phyloP scores from a whole-genome alignment of 1,284 basidiomycete genomes.

The Retiboletus flavoniger region DNA sequence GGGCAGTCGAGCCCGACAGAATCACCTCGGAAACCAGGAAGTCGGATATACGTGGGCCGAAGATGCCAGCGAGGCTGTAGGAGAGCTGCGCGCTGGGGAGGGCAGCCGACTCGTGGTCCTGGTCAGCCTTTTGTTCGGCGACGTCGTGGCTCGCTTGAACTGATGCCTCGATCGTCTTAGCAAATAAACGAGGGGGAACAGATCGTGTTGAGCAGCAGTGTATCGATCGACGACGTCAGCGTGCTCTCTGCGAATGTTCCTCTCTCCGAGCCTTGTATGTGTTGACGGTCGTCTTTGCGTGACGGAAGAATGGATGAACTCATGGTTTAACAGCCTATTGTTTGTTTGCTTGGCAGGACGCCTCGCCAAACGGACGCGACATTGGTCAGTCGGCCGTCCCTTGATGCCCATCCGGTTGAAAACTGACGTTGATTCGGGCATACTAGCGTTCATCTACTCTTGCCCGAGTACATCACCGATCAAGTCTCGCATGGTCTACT shows the following conservation, averaged over 20 bases:
- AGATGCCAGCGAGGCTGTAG: slow-evolving; percentile 64
- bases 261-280: slow-evolving; percentile 50
- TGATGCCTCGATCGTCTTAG: slow-evolving; percentile 37
- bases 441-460: slow-evolving; percentile 87
- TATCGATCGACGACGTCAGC: slow-evolving; percentile 39
- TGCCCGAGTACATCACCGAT: slow-evolving; percentile 79
- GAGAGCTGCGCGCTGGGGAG: slow-evolving; percentile 49
- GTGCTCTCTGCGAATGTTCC: slow-evolving; percentile 52
- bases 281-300: slow-evolving; percentile 5
- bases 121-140: slow-evolving; percentile 39
- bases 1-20: slow-evolving; percentile 54
- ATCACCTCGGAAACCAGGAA: slow-evolving; percentile 52
- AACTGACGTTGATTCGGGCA: slow-evolving; percentile 7
- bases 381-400: slow-evolving; percentile 45
- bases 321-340: slow-evolving; percentile 51
- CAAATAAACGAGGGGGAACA: slow-evolving; percentile 61
- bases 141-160: not conserved
- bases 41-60: slow-evolving; percentile 63
- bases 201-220: slow-evolving; percentile 44
- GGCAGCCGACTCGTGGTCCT: slow-evolving; percentile 59
- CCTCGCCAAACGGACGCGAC: slow-evolving; percentile 47
- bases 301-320: not conserved
- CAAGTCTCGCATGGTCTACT: slow-evolving; percentile 85
- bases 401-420: not conserved
- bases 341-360: slow-evolving; percentile 71